Percentiles rank a stretch among this genome's conserved stretches.
phyloP scores from a whole-genome alignment of 2,329 filamentous ascomycete genomes.

The Fusarium algeriense region DNA sequence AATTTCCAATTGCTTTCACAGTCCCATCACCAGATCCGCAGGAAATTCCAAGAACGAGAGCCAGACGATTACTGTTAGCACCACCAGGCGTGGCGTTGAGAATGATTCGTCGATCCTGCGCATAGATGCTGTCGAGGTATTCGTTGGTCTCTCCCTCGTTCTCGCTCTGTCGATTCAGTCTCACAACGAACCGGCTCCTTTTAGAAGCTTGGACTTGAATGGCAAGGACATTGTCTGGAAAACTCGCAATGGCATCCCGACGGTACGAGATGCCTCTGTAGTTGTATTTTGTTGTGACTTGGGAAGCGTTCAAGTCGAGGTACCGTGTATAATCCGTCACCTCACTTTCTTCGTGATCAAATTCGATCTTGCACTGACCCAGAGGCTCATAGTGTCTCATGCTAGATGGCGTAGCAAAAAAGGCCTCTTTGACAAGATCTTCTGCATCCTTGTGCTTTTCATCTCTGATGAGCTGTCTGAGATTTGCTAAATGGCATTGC shows the following conservation, averaged over 20 bases:
- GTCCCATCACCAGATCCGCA: slow-evolving; percentile 5
- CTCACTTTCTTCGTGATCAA: slow-evolving; percentile 50
- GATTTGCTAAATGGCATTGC: slow-evolving; percentile 19
- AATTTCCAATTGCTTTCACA: slow-evolving; percentile 35
- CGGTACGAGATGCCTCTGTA: slow-evolving; percentile 48
- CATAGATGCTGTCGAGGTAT: slow-evolving; percentile 41
- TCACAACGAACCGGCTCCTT: slow-evolving; percentile 40
- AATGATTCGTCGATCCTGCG: slow-evolving; percentile 27
- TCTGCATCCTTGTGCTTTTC: slow-evolving; percentile 44
- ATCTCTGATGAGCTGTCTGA: slow-evolving; percentile 43
- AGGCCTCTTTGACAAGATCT: slow-evolving; percentile 37
- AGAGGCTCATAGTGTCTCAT: slow-evolving; percentile 51
- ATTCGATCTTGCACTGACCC: slow-evolving; percentile 53
- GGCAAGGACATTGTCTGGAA: slow-evolving; percentile 55
- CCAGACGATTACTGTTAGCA: slow-evolving; percentile 34
- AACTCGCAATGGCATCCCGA: slow-evolving; percentile 58
- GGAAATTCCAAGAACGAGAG: slow-evolving; percentile 27
- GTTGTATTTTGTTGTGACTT: slow-evolving; percentile 54
- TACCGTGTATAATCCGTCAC: slow-evolving; percentile 52
- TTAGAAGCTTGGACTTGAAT: slow-evolving; percentile 37
- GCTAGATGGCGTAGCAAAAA: slow-evolving; percentile 44
- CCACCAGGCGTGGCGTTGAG: slow-evolving; percentile 42
- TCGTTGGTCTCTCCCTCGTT: slow-evolving; percentile 46
- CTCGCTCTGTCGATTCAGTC: slow-evolving; percentile 42
- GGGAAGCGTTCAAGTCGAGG: slow-evolving; percentile 55